Conservation (phyloP, 805 yeast genomes). For the Candida piceae region DNA sequence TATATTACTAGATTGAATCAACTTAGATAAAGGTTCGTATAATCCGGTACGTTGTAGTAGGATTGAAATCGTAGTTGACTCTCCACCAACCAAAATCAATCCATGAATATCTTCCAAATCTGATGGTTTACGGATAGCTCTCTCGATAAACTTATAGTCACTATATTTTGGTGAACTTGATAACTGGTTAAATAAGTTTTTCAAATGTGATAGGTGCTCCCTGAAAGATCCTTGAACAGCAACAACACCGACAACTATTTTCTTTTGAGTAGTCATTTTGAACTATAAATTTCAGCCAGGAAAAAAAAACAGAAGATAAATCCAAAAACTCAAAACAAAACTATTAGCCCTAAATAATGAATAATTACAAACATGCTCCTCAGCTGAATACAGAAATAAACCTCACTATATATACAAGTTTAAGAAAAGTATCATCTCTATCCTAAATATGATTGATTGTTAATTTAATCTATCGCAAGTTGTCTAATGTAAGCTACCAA, state of each 20-base stretch:
- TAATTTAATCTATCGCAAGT: too few species aligned
- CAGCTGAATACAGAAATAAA: too few species aligned
- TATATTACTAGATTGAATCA: conserved; percentile 41
- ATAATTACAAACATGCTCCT: too few species aligned
- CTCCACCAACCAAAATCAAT: conserved; percentile 66
- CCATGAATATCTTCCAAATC: conserved; percentile 51
- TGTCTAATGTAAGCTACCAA: too few species aligned
- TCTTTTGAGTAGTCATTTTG: conserved; percentile 1
- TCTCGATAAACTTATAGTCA: conserved; percentile 28
- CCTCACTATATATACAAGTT: too few species aligned
- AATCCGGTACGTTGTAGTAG: conserved; percentile 63
- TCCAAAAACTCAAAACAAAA: too few species aligned
- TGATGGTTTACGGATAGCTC: conserved; percentile 48
- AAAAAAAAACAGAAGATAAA: too few species aligned
- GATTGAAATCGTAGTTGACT: conserved; percentile 63
- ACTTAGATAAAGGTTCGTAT: conserved; percentile 47
- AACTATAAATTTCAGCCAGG: background rate
- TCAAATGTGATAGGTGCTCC: conserved; percentile 57
- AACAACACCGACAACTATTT: conserved; percentile 53
- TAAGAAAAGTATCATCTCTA: too few species aligned
- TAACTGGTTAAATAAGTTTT: conserved; percentile 31
- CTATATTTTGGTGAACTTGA: conserved; percentile 23
- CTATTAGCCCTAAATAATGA: too few species aligned
- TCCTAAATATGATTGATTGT: too few species aligned
- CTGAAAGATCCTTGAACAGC: conserved; percentile 77